Base-by-base conservation (phyloP, 208 protist genomes). In the Leishmania tropica region DNA sequence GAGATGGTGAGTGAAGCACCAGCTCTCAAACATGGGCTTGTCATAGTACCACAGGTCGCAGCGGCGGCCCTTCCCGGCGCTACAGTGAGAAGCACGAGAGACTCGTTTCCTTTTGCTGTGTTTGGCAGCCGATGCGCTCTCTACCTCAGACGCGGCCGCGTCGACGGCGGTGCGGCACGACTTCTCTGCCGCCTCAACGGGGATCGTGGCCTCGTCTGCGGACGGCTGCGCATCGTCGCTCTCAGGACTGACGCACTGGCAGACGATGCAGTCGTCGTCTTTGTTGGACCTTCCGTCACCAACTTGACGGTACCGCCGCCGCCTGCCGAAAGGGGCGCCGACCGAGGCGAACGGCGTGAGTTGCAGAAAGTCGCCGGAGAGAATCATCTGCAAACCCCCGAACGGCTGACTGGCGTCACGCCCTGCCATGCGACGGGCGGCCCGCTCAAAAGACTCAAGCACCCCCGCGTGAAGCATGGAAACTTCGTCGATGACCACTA, bases 341-440 rank as follows among this genome's bases (percentile, higher is more conserved):
- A 3, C 45, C 4, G 47, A 28, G 31, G 71, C 80, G 19, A 98
- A 91, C 1, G 95, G 95, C 3, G 94, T 92, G 42, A 99, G 87
- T 87, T 99, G 96, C 35, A 98, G 89, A 81, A 99, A 99, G 80
- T 99, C 97, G n/a, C 97, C 97, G 10, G 90, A 96, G 35, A 98
- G 84, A 40, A 99, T 88, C 21, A 99, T 56, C 88, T 98, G 97
- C 64, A 98, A 93, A 11, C 96, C 97, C 42, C 97, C 97, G 83
- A 99, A 98, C 8, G 96, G 91, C 37, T 72, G 83, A 11, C 73
- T 60, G 5, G 28, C 31, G 60, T 78, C 65, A 40, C 64, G 86
- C 76, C 78, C 95, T 84, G 72, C 0, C 42, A 95, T 89, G 3
- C 76, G 79, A 1, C 93, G 91, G 31, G 92, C 92, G 2, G 92